Conservation (phyloP, 345 rosid species). For the Cochlearia excelsa region DNA sequence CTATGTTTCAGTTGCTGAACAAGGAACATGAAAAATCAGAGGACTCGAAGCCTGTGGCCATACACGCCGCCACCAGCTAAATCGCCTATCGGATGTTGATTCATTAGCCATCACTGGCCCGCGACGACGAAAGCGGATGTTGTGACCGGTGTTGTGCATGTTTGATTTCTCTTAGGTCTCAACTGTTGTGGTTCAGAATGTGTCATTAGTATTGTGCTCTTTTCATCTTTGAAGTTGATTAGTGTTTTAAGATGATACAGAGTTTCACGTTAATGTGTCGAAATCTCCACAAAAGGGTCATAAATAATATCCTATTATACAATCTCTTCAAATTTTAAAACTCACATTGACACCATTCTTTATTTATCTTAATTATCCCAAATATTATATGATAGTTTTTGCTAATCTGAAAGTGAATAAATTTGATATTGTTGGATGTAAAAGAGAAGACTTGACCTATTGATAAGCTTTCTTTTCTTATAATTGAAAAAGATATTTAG, state of each 20-base stretch:
- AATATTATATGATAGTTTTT: no score
- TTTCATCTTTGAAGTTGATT: conserved; percentile 16
- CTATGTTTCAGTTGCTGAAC: conserved; percentile 62
- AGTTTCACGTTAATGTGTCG: conserved; percentile 34
- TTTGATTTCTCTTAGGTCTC: conserved; percentile 10
- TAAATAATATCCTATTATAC: no score
- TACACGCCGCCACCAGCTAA: conserved; percentile 38
- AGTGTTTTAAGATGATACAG: conserved; percentile 25
- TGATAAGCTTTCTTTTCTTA: no score
- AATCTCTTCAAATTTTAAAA: no score
- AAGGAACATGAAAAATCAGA: conserved; percentile 88
- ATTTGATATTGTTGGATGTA: no score
- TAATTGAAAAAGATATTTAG: no score
- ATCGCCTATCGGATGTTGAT: neutral
- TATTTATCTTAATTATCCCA: neutral
- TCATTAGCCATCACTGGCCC: conserved; percentile 13
- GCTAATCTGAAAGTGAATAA: no score
- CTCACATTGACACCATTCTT: neutral
- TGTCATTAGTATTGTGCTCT: conserved; percentile 9
- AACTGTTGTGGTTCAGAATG: conserved; percentile 21
- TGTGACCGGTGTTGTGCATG: conserved; percentile 1
- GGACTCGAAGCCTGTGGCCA: conserved; percentile 63
- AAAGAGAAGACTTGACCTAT: no score
- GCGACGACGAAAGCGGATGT: conserved; percentile 7
- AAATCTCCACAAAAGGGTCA: conserved; percentile 22